A percentile compares a stretch with the other conserved stretches of the same genome.
Conservation (phyloP, 1,284 basidiomycete species). For the Ustilago loliicola region DNA sequence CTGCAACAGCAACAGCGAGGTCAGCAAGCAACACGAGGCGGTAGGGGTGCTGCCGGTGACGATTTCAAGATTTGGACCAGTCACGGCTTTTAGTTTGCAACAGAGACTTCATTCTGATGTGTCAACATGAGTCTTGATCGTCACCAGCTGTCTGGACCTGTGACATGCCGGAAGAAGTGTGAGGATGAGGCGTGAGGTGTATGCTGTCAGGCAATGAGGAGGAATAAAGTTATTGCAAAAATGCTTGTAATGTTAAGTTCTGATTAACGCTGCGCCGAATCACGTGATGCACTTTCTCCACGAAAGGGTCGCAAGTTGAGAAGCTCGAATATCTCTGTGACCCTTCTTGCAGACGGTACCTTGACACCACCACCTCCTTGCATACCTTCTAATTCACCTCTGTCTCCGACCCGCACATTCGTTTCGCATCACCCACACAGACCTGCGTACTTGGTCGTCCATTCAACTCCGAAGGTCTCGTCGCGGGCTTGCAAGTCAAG, state of each 20-base stretch:
- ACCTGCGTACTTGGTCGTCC: background rate
- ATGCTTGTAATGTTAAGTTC: slow-evolving; percentile 11
- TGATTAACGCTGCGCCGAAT: background rate
- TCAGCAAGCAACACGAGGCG: slow-evolving; percentile 3
- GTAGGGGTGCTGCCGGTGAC: slow-evolving; percentile 12
- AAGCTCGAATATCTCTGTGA: slow-evolving; percentile 24
- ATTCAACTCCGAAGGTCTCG: background rate
- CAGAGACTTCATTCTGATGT: background rate
- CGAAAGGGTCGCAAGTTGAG: slow-evolving; percentile 24
- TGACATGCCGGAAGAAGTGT: too few relatives aligned
- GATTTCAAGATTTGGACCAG: slow-evolving; percentile 49
- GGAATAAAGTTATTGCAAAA: background rate
- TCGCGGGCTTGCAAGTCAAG: background rate
- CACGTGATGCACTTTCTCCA: slow-evolving; percentile 25
- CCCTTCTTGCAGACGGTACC: slow-evolving; percentile 16
- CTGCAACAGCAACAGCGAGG: background rate
- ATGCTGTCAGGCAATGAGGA: background rate
- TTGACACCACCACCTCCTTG: slow-evolving; percentile 1
- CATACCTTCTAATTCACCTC: background rate
- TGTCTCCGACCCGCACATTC: background rate
- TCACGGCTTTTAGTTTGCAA: slow-evolving; percentile 30
- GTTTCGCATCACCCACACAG: background rate
- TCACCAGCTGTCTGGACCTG: background rate
- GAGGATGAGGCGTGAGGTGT: background rate
- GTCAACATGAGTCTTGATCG: too few relatives aligned